Conservation (phyloP, 352 stramenopile species). For the Peronosclerospora sorghi region DNA sequence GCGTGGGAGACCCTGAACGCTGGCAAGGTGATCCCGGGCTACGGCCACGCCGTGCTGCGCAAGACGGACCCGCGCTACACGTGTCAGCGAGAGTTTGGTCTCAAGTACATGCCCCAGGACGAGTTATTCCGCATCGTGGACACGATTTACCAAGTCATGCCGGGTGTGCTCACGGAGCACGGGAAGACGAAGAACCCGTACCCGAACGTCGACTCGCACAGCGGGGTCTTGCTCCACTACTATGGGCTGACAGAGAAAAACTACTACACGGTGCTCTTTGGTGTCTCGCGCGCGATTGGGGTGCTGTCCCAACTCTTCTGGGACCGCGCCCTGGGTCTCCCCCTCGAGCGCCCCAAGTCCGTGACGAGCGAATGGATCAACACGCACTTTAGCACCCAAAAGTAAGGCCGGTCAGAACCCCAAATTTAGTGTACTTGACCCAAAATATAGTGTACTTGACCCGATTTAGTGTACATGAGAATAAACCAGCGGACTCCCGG, state of each 20-base stretch:
- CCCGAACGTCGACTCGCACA: conserved; percentile 98
- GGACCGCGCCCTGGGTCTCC: conserved; percentile 95
- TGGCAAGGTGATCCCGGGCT: conserved; percentile 98
- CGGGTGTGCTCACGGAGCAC: conserved; percentile 96
- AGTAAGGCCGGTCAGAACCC: conserved; percentile 25
- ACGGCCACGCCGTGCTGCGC: conserved; percentile 96
- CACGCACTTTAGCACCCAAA: conserved; percentile 87
- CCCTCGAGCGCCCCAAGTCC: conserved; percentile 97
- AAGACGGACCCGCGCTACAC: conserved; percentile 99
- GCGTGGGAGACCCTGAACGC: conserved; percentile 98
- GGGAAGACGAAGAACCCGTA: conserved; percentile 99
- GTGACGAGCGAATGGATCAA: conserved; percentile 98
- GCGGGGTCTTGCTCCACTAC: conserved; percentile 96
- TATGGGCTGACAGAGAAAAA: conserved; percentile 99
- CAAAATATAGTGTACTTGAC: too few relatives aligned
- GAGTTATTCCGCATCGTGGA: conserved; percentile 98
- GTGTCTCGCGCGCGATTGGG: conserved; percentile 95
- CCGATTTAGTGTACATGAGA: too few relatives aligned
- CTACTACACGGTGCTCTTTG: conserved; percentile 99
- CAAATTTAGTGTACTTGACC: background rate
- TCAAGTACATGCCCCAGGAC: conserved; percentile 99
- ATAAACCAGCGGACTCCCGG: too few relatives aligned
- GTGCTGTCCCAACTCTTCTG: conserved; percentile 97
- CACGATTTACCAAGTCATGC: conserved; percentile 99
- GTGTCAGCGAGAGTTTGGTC: conserved; percentile 97